A percentile compares a stretch with the other conserved stretches of the same genome.
phyloP scores from a whole-genome alignment of 2,329 filamentous ascomycete genomes.

The Calonectria pseudoreteaudii region DNA sequence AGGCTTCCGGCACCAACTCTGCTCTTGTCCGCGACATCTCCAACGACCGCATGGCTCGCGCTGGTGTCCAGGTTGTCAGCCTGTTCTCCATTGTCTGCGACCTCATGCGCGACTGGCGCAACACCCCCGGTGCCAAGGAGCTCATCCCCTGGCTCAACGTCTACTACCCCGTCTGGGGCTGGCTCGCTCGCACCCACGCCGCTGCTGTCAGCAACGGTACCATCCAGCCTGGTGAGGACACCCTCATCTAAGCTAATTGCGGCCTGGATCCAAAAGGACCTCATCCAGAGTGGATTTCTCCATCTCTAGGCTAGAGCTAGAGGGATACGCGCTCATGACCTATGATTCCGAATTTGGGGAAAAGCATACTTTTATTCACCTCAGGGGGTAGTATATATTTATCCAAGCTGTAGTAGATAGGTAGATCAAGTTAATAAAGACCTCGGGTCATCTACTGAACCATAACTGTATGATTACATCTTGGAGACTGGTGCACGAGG shows the following conservation, averaged over 20 bases:
- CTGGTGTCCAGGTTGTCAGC: constrained; percentile 73
- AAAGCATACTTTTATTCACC: neutral
- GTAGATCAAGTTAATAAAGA: constrained; percentile 12
- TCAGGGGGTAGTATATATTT: neutral
- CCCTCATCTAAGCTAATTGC: constrained; percentile 26
- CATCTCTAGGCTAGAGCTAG: neutral
- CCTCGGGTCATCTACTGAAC: constrained; percentile 4
- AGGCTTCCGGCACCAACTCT: constrained; percentile 76
- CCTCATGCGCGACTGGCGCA: constrained; percentile 78
- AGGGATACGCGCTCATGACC: neutral
- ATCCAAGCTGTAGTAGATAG: neutral
- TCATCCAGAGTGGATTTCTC: neutral
- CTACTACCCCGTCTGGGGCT: constrained; percentile 74
- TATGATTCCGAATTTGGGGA: neutral
- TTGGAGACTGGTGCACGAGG: neutral
- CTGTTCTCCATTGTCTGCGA: constrained; percentile 75
- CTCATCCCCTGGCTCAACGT: constrained; percentile 73
- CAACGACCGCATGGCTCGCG: constrained; percentile 74
- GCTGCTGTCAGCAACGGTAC: constrained; percentile 71
- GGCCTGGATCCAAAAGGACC: neutral
- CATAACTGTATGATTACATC: neutral
- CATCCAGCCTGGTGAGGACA: constrained; percentile 65
- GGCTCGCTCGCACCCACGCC: constrained; percentile 71
- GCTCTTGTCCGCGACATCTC: constrained; percentile 70
- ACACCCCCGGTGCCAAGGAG: constrained; percentile 62